Conservation (phyloP, 768 basidiomycete species). For the Galerina marginata region DNA sequence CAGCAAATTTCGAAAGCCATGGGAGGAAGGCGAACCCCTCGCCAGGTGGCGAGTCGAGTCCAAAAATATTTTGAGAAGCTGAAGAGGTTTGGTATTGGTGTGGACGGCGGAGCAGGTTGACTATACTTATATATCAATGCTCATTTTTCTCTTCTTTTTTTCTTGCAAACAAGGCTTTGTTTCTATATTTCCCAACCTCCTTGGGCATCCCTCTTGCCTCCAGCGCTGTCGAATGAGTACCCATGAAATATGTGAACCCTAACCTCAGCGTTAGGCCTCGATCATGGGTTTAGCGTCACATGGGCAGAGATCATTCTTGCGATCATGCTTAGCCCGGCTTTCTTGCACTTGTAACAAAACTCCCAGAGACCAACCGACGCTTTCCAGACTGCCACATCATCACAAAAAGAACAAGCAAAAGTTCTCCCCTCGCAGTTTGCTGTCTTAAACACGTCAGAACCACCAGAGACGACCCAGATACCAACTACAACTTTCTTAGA, state of each 20-base stretch:
- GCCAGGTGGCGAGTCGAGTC: constrained; percentile 88
- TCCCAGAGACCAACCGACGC: constrained; percentile 1
- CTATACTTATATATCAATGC: background rate
- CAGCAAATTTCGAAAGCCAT: constrained; percentile 83
- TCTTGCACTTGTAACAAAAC: background rate
- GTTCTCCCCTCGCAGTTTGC: too few species aligned
- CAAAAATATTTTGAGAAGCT: constrained; percentile 90
- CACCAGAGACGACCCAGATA: background rate
- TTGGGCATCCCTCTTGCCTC: too few species aligned
- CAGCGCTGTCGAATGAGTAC: background rate
- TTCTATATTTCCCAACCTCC: too few species aligned
- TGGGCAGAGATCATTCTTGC: constrained; percentile 12
- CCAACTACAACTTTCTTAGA: background rate
- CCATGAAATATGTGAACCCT: constrained; percentile 3
- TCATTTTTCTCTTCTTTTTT: background rate
- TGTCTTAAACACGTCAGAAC: too few species aligned
- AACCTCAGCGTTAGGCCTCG: constrained; percentile 7
- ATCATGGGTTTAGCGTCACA: constrained; percentile 16
- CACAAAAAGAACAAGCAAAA: background rate
- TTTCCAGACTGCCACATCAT: constrained; percentile 10
- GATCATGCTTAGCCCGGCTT: constrained; percentile 10
- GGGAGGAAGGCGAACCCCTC: constrained; percentile 74
- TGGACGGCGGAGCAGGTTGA: background rate
- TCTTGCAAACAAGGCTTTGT: background rate
- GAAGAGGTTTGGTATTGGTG: constrained; percentile 62